These are phyloP conservation scores for Candida dajiaensis DNA, from an alignment of 805 yeast genomes.

Conservation along the genomic window DNA sequence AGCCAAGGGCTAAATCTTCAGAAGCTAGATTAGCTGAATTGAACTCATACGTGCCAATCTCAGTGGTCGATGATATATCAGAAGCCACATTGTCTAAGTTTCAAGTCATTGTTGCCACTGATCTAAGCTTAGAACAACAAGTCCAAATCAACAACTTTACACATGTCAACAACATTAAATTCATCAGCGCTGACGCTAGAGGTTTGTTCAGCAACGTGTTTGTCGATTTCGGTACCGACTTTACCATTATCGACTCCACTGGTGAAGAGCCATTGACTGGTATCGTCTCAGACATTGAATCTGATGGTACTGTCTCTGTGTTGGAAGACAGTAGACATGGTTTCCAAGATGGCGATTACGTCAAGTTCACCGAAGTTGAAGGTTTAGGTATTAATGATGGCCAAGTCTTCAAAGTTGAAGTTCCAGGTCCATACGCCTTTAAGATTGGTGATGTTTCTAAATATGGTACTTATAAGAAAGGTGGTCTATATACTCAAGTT, in stretches of 20 bases:
- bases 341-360: conserved; percentile 85
- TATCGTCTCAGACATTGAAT: conserved; percentile 82
- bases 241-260: conserved; percentile 74
- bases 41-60: conserved; percentile 85
- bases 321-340: conserved; percentile 92
- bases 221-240: conserved; percentile 82
- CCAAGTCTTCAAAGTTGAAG: conserved; percentile 66
- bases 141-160: conserved; percentile 69
- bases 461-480: conserved; percentile 64
- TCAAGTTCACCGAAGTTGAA: conserved; percentile 78
- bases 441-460: conserved; percentile 51
- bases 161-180: conserved; percentile 68
- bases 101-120: conserved; percentile 85
- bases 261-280: conserved; percentile 93
- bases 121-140: conserved; percentile 65
- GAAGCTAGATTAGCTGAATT: conserved; percentile 67
- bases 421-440: conserved; percentile 93
- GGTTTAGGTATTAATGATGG: conserved; percentile 81
- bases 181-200: conserved; percentile 72
- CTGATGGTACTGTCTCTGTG: conserved; percentile 87
- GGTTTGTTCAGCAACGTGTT: conserved; percentile 88
- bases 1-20: conserved; percentile 69
- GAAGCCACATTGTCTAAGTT: conserved; percentile 49
- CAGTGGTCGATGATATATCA: conserved; percentile 51
- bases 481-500: conserved; percentile 91